A percentile compares a stretch with the other conserved stretches of the same genome.
phyloP scores from a whole-genome alignment of 83 land plant genomes.

The Larix sibirica region DNA sequence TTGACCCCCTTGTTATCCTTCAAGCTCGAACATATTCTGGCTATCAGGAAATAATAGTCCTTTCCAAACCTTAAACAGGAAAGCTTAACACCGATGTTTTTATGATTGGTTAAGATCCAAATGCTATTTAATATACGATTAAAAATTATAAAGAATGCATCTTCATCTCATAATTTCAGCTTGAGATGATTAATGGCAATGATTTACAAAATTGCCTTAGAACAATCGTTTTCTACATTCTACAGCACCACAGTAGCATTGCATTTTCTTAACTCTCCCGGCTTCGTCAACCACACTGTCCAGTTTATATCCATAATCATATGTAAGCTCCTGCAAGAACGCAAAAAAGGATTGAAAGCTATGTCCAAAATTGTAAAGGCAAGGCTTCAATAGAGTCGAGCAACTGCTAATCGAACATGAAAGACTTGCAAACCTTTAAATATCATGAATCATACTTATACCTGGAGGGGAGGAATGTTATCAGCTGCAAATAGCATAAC shows the following conservation, averaged over 20 bases:
- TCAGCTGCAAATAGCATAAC: conserved; percentile 89
- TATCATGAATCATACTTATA: conserved; percentile 19
- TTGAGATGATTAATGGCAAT: not conserved
- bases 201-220: conserved; percentile 14
- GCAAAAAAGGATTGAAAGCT: not conserved
- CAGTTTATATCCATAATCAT: conserved; percentile 79
- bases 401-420: not conserved
- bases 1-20: not conserved
- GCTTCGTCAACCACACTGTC: conserved; percentile 71
- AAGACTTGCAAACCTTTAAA: not conserved
- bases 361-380: not conserved
- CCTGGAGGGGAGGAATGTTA: conserved; percentile 88
- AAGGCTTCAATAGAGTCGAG: not conserved
- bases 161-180: not conserved
- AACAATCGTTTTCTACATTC: conserved; percentile 68
- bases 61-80: not conserved
- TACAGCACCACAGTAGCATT: conserved; percentile 75
- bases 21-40: conserved; percentile 1
- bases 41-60: not conserved
- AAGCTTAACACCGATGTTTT: not conserved
- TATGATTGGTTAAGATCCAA: not conserved
- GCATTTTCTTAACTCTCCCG: conserved; percentile 51
- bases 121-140: too few relatives aligned
- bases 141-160: not conserved
- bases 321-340: conserved; percentile 59